Conservation (phyloP, 2,329 filamentous ascomycete genomes). For the Graphilbum ipis-grandicollis region DNA sequence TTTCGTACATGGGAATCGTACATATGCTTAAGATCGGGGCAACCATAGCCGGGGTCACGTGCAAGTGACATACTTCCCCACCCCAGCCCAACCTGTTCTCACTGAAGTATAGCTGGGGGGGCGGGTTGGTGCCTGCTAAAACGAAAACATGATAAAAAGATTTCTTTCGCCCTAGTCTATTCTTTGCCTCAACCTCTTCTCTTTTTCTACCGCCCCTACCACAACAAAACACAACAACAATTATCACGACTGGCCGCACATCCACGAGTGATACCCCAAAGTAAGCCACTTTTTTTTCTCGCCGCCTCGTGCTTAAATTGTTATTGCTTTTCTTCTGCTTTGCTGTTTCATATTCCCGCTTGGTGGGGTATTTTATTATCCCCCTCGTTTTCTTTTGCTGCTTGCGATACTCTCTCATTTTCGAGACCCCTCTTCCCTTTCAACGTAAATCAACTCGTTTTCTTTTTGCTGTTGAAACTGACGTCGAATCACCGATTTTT, state of each 20-base stretch:
- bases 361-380: neutral
- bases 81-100: constrained; percentile 7
- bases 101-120: neutral
- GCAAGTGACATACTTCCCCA: constrained; percentile 2
- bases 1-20: too few relatives aligned
- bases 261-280: neutral
- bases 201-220: constrained; percentile 4
- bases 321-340: too few relatives aligned
- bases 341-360: too few relatives aligned
- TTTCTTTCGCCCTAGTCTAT: constrained; percentile 5
- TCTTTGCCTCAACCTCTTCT: constrained; percentile 1
- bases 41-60: constrained; percentile 7
- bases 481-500: too few relatives aligned
- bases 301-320: too few relatives aligned
- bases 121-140: constrained; percentile 6
- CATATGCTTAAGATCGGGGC: too few relatives aligned
- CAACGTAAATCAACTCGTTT: neutral
- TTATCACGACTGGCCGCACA: constrained; percentile 2
- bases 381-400: neutral
- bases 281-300: neutral
- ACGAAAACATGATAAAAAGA: constrained; percentile 10
- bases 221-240: constrained; percentile 3
- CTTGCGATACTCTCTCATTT: neutral
- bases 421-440: too few relatives aligned
- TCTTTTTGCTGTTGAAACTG: too few relatives aligned